phyloP scores from a whole-genome alignment of 2,329 filamentous ascomycete genomes.

The Trichoderma harzianum region DNA sequence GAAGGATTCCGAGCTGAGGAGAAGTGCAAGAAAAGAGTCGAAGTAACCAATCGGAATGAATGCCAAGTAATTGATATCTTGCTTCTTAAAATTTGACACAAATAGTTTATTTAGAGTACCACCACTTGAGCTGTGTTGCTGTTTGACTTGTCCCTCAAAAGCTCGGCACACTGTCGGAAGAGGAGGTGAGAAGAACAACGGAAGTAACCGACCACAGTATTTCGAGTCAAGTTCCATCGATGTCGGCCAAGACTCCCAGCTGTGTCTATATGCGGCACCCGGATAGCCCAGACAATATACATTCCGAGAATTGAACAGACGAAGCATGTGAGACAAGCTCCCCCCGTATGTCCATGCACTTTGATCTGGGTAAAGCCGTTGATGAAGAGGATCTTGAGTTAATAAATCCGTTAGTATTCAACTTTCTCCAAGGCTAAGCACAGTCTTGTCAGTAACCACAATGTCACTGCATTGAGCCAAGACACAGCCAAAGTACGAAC shows the following conservation, averaged over 20 bases:
- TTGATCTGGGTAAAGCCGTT: neutral
- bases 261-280: neutral
- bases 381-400: neutral
- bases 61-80: neutral
- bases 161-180: neutral
- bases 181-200: neutral
- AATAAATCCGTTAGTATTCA: neutral
- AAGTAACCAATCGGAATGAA: neutral
- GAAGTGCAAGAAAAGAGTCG: neutral
- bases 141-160: neutral
- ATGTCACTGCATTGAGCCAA: neutral
- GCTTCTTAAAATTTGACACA: neutral
- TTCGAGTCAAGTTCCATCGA: neutral
- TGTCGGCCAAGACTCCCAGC: neutral
- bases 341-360: neutral
- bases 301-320: neutral
- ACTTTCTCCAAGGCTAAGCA: neutral
- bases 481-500: neutral
- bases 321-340: neutral
- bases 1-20: neutral
- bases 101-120: neutral
- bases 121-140: neutral
- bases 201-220: neutral
- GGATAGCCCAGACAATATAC: neutral
- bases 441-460: neutral